Conservation (phyloP, 1,284 basidiomycete genomes). For the Cutaneotrichosporon sp. region DNA sequence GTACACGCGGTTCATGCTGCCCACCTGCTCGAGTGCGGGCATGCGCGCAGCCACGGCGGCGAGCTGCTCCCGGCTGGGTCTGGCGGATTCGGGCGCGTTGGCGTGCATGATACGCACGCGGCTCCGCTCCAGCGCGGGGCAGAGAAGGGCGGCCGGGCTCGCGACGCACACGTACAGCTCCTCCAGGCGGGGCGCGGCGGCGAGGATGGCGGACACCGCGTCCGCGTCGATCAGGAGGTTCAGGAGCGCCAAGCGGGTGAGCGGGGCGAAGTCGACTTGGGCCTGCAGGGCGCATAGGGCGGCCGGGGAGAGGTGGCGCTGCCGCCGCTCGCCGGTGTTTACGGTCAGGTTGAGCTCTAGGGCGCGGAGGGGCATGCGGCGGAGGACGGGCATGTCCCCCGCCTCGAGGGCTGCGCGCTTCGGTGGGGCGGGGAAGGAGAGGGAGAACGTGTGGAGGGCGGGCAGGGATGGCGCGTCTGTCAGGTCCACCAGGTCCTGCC, state of each 20-base stretch:
- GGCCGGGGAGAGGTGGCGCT: constrained; percentile 23
- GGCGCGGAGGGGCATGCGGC: constrained; percentile 27
- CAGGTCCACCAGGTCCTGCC: constrained; percentile 35
- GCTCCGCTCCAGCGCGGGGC: constrained; percentile 7
- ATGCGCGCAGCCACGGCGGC: constrained; percentile 29
- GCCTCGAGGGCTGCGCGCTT: constrained; percentile 14
- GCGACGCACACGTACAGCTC: constrained; percentile 41
- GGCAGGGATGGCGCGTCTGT: constrained; percentile 29
- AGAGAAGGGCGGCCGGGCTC: constrained; percentile 25
- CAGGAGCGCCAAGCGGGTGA: constrained; percentile 38
- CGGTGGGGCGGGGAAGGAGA: constrained; percentile 30
- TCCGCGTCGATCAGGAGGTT: constrained; percentile 34
- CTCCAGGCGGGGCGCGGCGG: constrained; percentile 24
- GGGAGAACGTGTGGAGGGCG: constrained; percentile 30
- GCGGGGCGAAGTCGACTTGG: constrained; percentile 25
- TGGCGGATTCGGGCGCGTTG: constrained; percentile 36
- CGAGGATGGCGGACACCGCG: constrained; percentile 23
- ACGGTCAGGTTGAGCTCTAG: constrained; percentile 40
- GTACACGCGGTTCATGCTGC: constrained; percentile 47
- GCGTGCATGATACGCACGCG: constrained; percentile 40
- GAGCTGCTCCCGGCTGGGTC: constrained; percentile 34
- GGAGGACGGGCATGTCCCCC: constrained; percentile 36
- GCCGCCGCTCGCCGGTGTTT: not conserved
- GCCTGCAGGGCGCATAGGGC: constrained; percentile 21
- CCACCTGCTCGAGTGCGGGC: constrained; percentile 41